Percentiles rank a stretch among this genome's conserved stretches.
phyloP scores from a whole-genome alignment of 306 rosid species.

The Parietaria judaica region DNA sequence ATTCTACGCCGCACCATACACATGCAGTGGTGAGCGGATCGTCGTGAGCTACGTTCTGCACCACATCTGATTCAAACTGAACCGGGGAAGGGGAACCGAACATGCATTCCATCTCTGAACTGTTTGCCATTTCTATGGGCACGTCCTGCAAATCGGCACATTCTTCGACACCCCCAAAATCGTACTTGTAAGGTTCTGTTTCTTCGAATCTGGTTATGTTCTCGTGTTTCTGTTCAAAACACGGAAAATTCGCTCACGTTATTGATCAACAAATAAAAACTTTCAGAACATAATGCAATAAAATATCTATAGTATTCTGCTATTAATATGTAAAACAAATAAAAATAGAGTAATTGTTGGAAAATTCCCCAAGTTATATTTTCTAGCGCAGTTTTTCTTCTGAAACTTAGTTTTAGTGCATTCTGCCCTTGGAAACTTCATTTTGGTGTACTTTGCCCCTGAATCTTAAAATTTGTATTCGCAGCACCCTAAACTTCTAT shows the following conservation, averaged over 20 bases:
- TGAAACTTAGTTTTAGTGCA: no score
- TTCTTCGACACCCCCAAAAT: constrained; percentile 31
- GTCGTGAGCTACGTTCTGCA: constrained; percentile 27
- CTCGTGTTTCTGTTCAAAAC: constrained; percentile 20
- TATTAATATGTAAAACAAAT: neutral
- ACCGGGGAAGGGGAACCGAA: constrained; percentile 41
- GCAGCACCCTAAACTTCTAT: no score
- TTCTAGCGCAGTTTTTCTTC: no score
- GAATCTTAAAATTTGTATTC: no score
- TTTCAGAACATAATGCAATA: neutral
- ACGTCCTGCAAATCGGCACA: constrained; percentile 36
- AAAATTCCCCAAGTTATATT: no score
- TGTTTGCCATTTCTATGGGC: constrained; percentile 29
- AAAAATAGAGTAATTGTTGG: no score
- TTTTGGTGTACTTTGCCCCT: no score
- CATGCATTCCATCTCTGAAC: constrained; percentile 27
- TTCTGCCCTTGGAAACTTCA: no score
- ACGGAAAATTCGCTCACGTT: constrained; percentile 28
- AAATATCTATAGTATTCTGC: no score
- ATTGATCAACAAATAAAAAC: neutral
- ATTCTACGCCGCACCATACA: constrained; percentile 69
- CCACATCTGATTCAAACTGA: constrained; percentile 40
- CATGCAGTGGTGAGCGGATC: constrained; percentile 48
- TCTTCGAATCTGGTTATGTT: constrained; percentile 34
- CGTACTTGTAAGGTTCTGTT: constrained; percentile 34